Conservation (phyloP, 2,329 filamentous ascomycete genomes). For the Sporothrix curviconia region DNA sequence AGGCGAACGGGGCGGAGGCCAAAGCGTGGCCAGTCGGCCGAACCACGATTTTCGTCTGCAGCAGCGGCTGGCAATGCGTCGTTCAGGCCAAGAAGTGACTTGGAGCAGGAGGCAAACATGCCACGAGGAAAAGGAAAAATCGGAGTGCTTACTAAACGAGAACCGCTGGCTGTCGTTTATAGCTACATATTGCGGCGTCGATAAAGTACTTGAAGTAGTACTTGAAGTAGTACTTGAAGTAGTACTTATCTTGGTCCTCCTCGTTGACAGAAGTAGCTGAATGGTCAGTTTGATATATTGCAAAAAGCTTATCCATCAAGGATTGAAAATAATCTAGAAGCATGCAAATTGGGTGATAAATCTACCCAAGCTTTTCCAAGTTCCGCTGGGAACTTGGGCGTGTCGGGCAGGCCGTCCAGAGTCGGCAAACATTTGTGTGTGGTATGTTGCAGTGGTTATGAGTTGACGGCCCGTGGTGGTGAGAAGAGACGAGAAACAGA, state of each 20-base stretch:
- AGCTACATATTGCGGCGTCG: slow-evolving; percentile 65
- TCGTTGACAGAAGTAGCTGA: slow-evolving; percentile 76
- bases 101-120: not conserved
- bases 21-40: slow-evolving; percentile 52
- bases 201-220: slow-evolving; percentile 69
- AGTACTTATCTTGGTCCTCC: slow-evolving; percentile 62
- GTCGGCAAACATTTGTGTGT: slow-evolving; percentile 65
- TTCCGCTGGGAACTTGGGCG: slow-evolving; percentile 55
- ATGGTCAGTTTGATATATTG: no score
- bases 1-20: slow-evolving; percentile 56
- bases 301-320: no score
- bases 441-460: not conserved
- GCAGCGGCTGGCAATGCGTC: slow-evolving; percentile 44
- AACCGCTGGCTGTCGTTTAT: slow-evolving; percentile 71
- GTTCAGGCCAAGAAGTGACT: not conserved
- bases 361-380: slow-evolving; percentile 66
- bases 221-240: slow-evolving; percentile 60
- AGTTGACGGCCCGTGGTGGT: not conserved
- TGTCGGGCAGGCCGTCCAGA: slow-evolving; percentile 62
- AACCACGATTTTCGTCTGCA: slow-evolving; percentile 55
- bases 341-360: no score
- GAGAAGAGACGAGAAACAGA: not conserved
- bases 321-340: no score
- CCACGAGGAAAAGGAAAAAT: slow-evolving; percentile 18
- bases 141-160: slow-evolving; percentile 50